Conservation (phyloP, 768 basidiomycete genomes). For the Royoungia palumana region DNA sequence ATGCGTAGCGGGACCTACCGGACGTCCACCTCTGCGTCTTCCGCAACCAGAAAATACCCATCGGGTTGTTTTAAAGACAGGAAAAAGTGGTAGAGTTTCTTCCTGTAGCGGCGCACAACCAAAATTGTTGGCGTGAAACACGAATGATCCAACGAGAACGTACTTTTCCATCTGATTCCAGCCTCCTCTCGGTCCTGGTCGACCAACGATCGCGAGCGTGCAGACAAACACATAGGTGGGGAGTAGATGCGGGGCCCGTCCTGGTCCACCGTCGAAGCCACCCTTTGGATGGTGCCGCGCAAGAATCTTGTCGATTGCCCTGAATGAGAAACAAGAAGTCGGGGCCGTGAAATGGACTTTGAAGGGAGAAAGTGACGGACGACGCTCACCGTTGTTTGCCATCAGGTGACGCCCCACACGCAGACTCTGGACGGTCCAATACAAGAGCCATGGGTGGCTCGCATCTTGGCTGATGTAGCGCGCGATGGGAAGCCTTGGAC, state of each 20-base stretch:
- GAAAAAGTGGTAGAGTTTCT: slow-evolving; percentile 83
- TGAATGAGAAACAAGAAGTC: slow-evolving; percentile 23
- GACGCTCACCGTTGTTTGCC: slow-evolving; percentile 69
- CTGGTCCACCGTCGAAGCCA: slow-evolving; percentile 90
- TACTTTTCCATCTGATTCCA: slow-evolving; percentile 88
- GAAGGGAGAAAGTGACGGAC: not conserved
- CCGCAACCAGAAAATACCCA: slow-evolving; percentile 88
- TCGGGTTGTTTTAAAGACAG: slow-evolving; percentile 89
- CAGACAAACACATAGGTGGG: slow-evolving; percentile 89
- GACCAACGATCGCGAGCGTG: slow-evolving; percentile 77
- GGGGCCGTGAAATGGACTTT: not conserved
- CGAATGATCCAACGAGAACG: slow-evolving; percentile 21
- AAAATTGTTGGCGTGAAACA: too few relatives aligned
- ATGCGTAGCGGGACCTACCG: slow-evolving; percentile 46
- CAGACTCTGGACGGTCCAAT: slow-evolving; percentile 86
- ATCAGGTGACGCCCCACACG: slow-evolving; percentile 67
- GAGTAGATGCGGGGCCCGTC: slow-evolving; percentile 83
- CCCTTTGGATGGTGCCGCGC: slow-evolving; percentile 82
- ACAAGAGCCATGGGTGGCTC: slow-evolving; percentile 92
- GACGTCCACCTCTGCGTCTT: slow-evolving; percentile 90
- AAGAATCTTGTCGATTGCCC: slow-evolving; percentile 78
- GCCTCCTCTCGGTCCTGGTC: slow-evolving; percentile 67
- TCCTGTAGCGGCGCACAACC: slow-evolving; percentile 26
- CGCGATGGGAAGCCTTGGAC: slow-evolving; percentile 76
- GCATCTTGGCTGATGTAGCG: slow-evolving; percentile 86